These are phyloP conservation scores for Helichrysum umbraculigerum DNA, from an alignment of 129 eudicot genomes.

Conservation along the genomic window DNA sequence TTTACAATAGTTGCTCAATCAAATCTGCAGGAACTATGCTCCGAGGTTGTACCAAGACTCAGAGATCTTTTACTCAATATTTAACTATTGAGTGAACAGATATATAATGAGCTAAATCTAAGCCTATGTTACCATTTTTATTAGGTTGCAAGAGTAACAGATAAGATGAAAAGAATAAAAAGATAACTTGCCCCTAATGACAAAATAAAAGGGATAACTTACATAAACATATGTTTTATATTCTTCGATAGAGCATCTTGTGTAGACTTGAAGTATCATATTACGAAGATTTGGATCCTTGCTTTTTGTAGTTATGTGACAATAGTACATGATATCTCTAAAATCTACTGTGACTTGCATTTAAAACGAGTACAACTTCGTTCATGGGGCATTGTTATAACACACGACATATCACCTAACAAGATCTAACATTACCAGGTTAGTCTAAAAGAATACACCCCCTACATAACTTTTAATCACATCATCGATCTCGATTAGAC, in stretches of 20 bases:
- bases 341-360: background rate
- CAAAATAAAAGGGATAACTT: constrained; percentile 24
- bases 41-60: background rate
- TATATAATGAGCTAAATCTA: background rate
- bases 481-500: constrained; percentile 34
- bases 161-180: constrained; percentile 31
- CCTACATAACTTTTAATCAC: constrained; percentile 11
- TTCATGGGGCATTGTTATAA: background rate
- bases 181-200: constrained; percentile 31
- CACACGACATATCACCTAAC: background rate
- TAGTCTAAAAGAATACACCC: background rate
- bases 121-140: background rate
- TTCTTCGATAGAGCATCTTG: constrained; percentile 22
- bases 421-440: background rate
- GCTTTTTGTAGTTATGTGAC: background rate
- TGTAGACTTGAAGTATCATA: constrained; percentile 18
- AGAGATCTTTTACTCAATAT: background rate
- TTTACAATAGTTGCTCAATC: constrained; percentile 15
- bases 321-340: background rate
- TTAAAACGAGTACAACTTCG: background rate
- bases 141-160: constrained; percentile 16
- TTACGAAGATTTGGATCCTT: constrained; percentile 5
- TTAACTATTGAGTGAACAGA: background rate
- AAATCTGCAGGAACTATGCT: constrained; percentile 14
- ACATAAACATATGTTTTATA: constrained; percentile 14